Base-by-base conservation (phyloP, 1,139 yeast genomes). In the Protomyces arabidopsidicola region DNA sequence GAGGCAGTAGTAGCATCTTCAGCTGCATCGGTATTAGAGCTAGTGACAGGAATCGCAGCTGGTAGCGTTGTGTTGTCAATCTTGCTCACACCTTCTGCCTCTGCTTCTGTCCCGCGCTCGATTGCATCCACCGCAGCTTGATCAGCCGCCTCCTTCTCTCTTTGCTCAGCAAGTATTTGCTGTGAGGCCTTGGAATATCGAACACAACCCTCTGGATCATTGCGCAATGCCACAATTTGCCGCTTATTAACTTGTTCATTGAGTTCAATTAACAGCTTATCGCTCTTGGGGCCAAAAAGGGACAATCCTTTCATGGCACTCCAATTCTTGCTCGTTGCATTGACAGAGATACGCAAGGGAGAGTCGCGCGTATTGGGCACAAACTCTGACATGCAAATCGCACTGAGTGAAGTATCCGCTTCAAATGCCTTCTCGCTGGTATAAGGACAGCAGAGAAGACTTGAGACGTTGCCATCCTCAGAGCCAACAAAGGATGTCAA, bases 401-500 rank as follows among this genome's bases (percentile, higher is more conserved):
- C 61, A 27, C 52, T 50, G 12, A 57, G 38, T n/a, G 55, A 24
- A 4, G 61, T 57, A 39, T 57, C 61, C 20, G 24, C 55, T 35
- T 51, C 53, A 27, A 50, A 57, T n/a, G 61, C 38, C 12, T 34
- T 51, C 14, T 57, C 61, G 18, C 61, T 54, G 16, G 36, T 53
- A 12, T 51, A 57, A 1, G 61, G 61, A 18, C 61, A 57, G 12
- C 51, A 53, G 9, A 57, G 55, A 54, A 57, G 51, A 12, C 39
- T 35, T 14, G 51, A 50, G n/a, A 57, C 6, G 8, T 22, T 14
- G 27, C 61, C 61, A 6, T 57, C 61, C 27, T 54, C 52, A 16
- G 61, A 48, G 55, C 61, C 61, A n/a, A 57, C 55, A 57, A 57
- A 57, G 12, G 61, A 45, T 10, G 61, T 57, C 22, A 57, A 50